Evolutionary conservation across 257 asterid genomes (phyloP), one percentile per base, ranked within the genome.

Genomic region (Gentiana dahurica): DNA sequence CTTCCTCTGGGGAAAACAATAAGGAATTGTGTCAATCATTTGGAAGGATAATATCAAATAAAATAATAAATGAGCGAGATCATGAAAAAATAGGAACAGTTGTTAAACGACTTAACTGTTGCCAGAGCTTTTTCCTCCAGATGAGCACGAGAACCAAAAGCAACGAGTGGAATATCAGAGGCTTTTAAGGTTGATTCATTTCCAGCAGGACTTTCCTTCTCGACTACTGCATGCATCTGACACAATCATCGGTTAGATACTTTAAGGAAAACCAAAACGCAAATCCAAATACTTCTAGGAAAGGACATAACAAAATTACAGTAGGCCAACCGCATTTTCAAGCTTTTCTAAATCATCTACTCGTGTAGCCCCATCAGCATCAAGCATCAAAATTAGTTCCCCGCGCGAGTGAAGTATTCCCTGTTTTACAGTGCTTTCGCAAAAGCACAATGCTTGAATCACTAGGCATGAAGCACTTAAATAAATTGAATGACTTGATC

Each of bases 331-430:
- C 99, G 88, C 86, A 64, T 80, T 84, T 79, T 92, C 99, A 65
- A 92, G 95, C 71, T 88, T 92, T 81, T 88, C 95, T 64, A 92
- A 85, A 74, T 92, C 97, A 47, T 67, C 72, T 62, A 88, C 85
- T 75, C 79, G 83, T 62, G 99, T 93, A 59, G 99, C 97, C 12
- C 96, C 97, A 70, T 92, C 97, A 71, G 99, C 99, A 80, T 92
- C 99, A 67, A 92, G 95, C 99, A 92, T 92, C 72, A 92, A 69
- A 66, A 89, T 84, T 53, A 92, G 80, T 76, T 80, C 95, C 64
- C 97, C 99, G 48, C 99, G 99, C 55, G 99, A 84, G 74, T 93
- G 99, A 71, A 93, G 89, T 94, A 93, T 86, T 59, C 99, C 97
- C 99, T 93, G 84, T 78, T 85, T 77, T 70, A 74, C 77, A 80